Percentiles rank a stretch among this genome's conserved stretches.
Evolutionary conservation across 2,329 filamentous ascomycete genomes (phyloP).

Genomic region (Diaporthe sp.): DNA sequence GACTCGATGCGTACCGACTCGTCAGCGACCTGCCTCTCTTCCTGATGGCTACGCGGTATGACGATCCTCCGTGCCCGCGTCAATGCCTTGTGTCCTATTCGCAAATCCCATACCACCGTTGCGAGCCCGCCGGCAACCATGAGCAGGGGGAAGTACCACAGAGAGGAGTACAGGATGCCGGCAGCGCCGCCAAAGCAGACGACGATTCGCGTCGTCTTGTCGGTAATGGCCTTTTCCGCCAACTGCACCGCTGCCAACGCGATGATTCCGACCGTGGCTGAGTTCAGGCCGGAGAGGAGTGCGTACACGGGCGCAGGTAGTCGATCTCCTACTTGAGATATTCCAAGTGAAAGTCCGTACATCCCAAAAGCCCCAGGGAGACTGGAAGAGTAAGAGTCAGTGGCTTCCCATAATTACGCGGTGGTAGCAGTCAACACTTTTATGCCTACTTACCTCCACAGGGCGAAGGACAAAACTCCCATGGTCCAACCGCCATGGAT

Average conservation of each 20-base stretch:
- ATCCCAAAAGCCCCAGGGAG: constrained; percentile 79
- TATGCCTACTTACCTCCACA: neutral
- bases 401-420: neutral
- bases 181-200: constrained; percentile 5
- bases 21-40: neutral
- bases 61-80: neutral
- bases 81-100: constrained; percentile 38
- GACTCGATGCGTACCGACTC: neutral
- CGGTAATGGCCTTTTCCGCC: constrained; percentile 6
- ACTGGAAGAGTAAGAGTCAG: constrained; percentile 51
- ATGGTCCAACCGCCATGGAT: constrained; percentile 6
- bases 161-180: constrained; percentile 77
- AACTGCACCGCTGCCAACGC: neutral
- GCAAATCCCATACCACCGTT: constrained; percentile 69
- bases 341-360: constrained; percentile 75
- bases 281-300: constrained; percentile 78
- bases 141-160: constrained; percentile 82
- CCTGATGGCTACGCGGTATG: neutral
- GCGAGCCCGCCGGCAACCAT: constrained; percentile 68
- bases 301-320: constrained; percentile 76
- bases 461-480: neutral
- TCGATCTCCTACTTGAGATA: constrained; percentile 69
- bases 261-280: constrained; percentile 72
- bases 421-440: neutral
- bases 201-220: neutral